Base-by-base conservation (phyloP, 768 basidiomycete genomes). In the Leccinum fibrillosum region DNA sequence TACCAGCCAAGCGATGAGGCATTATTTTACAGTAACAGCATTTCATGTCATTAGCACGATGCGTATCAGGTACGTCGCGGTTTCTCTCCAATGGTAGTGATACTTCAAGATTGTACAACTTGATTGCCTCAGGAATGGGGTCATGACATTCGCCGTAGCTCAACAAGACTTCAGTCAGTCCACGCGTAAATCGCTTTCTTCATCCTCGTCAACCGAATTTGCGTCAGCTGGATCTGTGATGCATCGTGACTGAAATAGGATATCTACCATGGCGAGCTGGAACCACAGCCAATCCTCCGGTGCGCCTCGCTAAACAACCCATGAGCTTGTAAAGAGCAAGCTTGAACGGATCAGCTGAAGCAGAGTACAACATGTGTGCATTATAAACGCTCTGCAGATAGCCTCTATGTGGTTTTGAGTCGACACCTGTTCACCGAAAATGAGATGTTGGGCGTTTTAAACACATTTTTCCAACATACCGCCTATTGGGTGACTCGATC, bases 261-360 rank as follows among this genome's bases (percentile, higher is more conserved):
- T 34, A 54, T 37, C 12, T 50, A 86, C 90, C 84, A 98, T 89
- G 1, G 88, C 81, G 12, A 98, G 81, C 75, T 99, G 95, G 78
- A 95, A 87, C 96, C 96, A 99, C 35, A 98, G 78, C 96, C 96
- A 99, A 73, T 99, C 97, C 70, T 98, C 97, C 2, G 92, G 84
- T 89, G 50, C 93, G 82, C 56, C 90, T 80, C 64, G 98, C 97
- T 53, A 96, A 82, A 65, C 25, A 7, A 26, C 25, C 96, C 80
- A 98, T 89, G 35, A 99, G 78, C 72, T 97, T 97, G 79, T 97
- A 98, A 30, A 99, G 73, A 0, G 94, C 95, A 54, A 95, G 85
- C 70, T 98, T 98, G 82, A 94, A 98, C 0, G 95, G 95, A 72
- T 98, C 96, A 12, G 86, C 86, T 2, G 87, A 88, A 19, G 89